A percentile compares a stretch with the other conserved stretches of the same genome.
Evolutionary conservation across 1,139 yeast species (phyloP).

Genomic region (Pichia sp.): DNA sequence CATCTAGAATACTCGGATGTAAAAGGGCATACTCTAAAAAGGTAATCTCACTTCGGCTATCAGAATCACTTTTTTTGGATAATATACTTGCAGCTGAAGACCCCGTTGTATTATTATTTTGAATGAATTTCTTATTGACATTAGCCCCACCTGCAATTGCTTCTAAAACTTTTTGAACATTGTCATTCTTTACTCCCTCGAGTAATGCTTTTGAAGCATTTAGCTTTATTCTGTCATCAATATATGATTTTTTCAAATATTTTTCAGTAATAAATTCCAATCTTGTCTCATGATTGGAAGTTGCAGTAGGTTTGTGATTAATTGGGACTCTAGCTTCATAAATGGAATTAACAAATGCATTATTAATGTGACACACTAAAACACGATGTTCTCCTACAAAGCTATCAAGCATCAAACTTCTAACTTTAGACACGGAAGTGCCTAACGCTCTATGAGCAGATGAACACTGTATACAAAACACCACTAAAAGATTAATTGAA

Average conservation of each 20-base stretch:
- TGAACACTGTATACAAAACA: constrained; percentile 80
- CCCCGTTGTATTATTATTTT: background rate
- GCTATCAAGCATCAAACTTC: constrained; percentile 45
- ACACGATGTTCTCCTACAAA: constrained; percentile 38
- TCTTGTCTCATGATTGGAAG: constrained; percentile 31
- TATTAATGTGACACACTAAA: constrained; percentile 39
- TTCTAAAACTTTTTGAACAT: constrained; percentile 41
- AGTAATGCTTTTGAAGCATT: constrained; percentile 29
- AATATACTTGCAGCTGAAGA: constrained; percentile 1
- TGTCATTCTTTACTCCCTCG: constrained; percentile 46
- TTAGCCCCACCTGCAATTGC: constrained; percentile 48
- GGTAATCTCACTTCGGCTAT: constrained; percentile 33
- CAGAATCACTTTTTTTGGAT: background rate
- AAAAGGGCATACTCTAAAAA: constrained; percentile 58
- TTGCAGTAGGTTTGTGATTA: constrained; percentile 21
- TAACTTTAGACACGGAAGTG: constrained; percentile 44
- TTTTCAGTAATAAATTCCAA: constrained; percentile 44
- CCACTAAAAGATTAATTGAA: constrained; percentile 65
- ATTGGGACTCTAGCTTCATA: constrained; percentile 32
- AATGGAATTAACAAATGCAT: constrained; percentile 34
- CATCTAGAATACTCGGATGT: constrained; percentile 32
- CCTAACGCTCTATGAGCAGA: constrained; percentile 51
- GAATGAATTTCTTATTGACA: constrained; percentile 29
- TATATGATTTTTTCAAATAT: constrained; percentile 40
- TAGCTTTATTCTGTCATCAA: constrained; percentile 16